Evolutionary conservation across 768 basidiomycete genomes (phyloP).

Genomic region (Crucibulum laeve): DNA sequence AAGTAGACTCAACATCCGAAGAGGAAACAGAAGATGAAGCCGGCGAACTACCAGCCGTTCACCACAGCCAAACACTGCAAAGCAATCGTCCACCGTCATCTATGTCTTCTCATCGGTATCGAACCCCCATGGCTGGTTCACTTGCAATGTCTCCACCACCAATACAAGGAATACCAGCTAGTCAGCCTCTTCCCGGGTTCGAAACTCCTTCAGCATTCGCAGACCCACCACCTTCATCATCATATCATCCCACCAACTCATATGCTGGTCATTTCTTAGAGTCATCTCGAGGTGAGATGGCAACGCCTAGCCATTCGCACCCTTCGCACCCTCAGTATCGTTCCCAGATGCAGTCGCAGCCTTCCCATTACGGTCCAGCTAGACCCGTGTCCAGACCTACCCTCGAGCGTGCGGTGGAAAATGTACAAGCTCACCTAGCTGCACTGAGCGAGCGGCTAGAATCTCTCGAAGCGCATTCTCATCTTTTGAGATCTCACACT

Average conservation of each 20-base stretch:
- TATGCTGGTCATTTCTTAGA: conserved; percentile 34
- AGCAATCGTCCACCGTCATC: conserved; percentile 70
- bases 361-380: conserved; percentile 28
- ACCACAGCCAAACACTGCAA: conserved; percentile 26
- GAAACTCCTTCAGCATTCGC: conserved; percentile 74
- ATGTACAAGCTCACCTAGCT: conserved; percentile 75
- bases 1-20: conserved; percentile 33
- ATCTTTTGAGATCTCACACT: conserved; percentile 34
- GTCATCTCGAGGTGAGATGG: conserved; percentile 30
- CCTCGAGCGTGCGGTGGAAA: conserved; percentile 76
- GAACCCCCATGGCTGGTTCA: conserved; percentile 69
- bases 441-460: conserved; percentile 84
- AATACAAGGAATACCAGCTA: conserved; percentile 44
- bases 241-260: conserved; percentile 29
- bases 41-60: conserved; percentile 32
- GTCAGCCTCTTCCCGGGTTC: conserved; percentile 70
- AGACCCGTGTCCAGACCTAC: conserved; percentile 46
- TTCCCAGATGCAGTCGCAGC: conserved; percentile 24
- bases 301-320: conserved; percentile 33
- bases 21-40: conserved; percentile 50
- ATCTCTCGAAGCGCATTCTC: conserved; percentile 46
- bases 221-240: conserved; percentile 34
- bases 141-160: conserved; percentile 54
- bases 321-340: conserved; percentile 30
- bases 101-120: conserved; percentile 71